A percentile compares a stretch with the other conserved stretches of the same genome.
phyloP scores from a whole-genome alignment of 2,329 filamentous ascomycete genomes.

The Talaromyces piceae region DNA sequence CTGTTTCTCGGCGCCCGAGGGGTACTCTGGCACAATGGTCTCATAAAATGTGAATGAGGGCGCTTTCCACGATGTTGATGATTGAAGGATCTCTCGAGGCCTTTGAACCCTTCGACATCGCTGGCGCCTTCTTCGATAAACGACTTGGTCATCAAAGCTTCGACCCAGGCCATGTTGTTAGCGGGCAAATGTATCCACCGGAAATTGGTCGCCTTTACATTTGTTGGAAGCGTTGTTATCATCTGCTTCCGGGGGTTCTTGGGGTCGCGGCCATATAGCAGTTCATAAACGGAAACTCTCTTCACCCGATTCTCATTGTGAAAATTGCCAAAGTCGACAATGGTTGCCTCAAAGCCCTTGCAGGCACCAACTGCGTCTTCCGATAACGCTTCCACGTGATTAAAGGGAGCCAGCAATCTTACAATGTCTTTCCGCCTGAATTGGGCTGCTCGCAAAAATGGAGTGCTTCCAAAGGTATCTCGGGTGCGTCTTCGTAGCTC shows the following conservation, averaged over 20 bases:
- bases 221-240: slow-evolving; percentile 40
- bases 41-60: slow-evolving; percentile 56
- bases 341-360: slow-evolving; percentile 44
- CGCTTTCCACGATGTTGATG: slow-evolving; percentile 54
- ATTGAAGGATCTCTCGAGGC: slow-evolving; percentile 53
- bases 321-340: slow-evolving; percentile 47
- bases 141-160: slow-evolving; percentile 55
- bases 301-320: slow-evolving; percentile 39
- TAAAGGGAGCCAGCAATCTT: slow-evolving; percentile 28
- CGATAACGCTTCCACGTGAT: slow-evolving; percentile 28
- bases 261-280: slow-evolving; percentile 45
- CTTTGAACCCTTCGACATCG: slow-evolving; percentile 59
- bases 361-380: slow-evolving; percentile 40
- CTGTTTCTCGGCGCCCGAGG: slow-evolving; percentile 23
- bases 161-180: slow-evolving; percentile 53
- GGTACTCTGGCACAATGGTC: slow-evolving; percentile 50
- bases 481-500: slow-evolving; percentile 26
- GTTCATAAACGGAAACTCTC: slow-evolving; percentile 44
- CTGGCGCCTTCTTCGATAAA: slow-evolving; percentile 56
- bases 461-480: slow-evolving; percentile 35
- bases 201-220: slow-evolving; percentile 43
- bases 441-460: slow-evolving; percentile 34
- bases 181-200: slow-evolving; percentile 49
- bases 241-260: slow-evolving; percentile 40
- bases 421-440: slow-evolving; percentile 32